Conservation (phyloP, 140 eudicot genomes). For the Oenanthe javanica region DNA sequence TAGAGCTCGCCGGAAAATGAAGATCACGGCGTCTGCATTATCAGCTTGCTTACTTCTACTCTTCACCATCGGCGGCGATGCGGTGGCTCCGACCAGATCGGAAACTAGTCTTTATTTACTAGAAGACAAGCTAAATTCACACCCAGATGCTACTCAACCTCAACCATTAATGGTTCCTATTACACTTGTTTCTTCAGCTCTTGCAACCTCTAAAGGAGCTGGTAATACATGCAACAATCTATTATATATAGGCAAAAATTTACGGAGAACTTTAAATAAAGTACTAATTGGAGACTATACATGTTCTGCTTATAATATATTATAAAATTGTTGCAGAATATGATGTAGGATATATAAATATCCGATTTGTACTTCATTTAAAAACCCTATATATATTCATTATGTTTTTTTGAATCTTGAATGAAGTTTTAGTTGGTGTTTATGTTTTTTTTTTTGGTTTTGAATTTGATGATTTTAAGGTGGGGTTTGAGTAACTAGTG, state of each 20-base stretch:
- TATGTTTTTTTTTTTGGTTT: no score
- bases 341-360: no score
- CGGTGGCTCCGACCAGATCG: not conserved
- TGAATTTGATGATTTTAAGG: no score
- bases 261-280: no score
- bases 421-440: not conserved
- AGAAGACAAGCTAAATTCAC: not conserved
- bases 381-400: no score
- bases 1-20: not conserved
- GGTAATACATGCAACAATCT: not conserved
- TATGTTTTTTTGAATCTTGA: not conserved
- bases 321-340: no score
- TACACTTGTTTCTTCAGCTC: not conserved
- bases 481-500: no score
- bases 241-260: no score
- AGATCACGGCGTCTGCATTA: not conserved
- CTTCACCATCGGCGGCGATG: not conserved
- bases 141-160: conserved; percentile 1
- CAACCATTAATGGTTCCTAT: conserved; percentile 7
- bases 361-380: no score
- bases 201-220: conserved; percentile 13
- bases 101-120: not conserved
- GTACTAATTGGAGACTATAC: no score
- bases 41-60: not conserved
- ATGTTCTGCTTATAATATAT: no score